Evolutionary conservation across 106 monocot genomes (phyloP).

Genomic region (Phalaenopsis aphrodite): DNA sequence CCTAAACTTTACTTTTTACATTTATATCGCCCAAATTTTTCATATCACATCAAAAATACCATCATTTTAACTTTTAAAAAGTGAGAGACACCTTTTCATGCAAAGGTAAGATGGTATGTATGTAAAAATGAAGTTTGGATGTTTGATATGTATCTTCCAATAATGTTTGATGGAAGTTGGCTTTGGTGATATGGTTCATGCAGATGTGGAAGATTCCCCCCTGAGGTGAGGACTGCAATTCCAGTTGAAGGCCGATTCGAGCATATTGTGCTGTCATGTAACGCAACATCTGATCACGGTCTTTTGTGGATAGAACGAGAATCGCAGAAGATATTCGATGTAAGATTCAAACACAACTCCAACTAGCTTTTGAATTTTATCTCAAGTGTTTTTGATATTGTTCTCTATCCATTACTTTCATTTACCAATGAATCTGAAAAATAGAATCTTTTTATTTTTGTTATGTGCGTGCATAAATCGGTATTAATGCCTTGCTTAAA

Average conservation of each 20-base stretch:
- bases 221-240: constrained; percentile 49
- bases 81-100: too few relatives aligned
- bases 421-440: not conserved
- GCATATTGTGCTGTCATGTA: constrained; percentile 58
- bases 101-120: too few relatives aligned
- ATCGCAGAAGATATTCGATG: constrained; percentile 46
- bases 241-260: constrained; percentile 61
- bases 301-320: constrained; percentile 65
- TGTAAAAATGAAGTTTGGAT: too few relatives aligned
- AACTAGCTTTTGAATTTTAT: not conserved
- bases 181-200: not conserved
- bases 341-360: constrained; percentile 17
- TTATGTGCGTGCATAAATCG: not conserved
- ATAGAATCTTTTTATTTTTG: not conserved
- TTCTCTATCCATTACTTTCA: not conserved
- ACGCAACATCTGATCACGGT: constrained; percentile 48
- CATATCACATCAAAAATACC: too few relatives aligned
- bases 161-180: too few relatives aligned
- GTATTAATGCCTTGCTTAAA: not conserved
- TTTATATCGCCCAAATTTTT: too few relatives aligned
- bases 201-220: constrained; percentile 45
- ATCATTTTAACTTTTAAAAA: too few relatives aligned
- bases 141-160: too few relatives aligned
- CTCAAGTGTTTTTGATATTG: not conserved
- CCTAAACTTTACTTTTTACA: too few relatives aligned